Conservation (phyloP, 805 yeast genomes). For the Saccharomyces mikatae region DNA sequence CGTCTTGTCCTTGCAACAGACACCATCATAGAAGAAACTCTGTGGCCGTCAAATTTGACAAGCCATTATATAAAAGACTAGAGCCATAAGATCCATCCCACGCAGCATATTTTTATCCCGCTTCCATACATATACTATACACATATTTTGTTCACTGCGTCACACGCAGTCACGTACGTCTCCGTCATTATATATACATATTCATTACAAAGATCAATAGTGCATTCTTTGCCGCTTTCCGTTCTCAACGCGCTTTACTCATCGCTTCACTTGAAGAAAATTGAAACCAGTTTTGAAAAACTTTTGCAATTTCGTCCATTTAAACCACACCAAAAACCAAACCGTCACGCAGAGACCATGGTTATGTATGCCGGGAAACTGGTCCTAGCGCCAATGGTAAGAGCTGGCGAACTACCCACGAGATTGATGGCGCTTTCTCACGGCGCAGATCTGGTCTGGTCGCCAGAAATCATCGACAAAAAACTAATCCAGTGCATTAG, state of each 20-base stretch:
- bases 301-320: neutral
- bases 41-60: constrained; percentile 20
- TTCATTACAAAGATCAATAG: neutral
- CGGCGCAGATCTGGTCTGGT: constrained; percentile 96
- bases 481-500: constrained; percentile 68
- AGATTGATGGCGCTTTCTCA: constrained; percentile 68
- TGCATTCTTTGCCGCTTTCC: neutral
- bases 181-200: neutral
- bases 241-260: constrained; percentile 5
- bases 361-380: constrained; percentile 59
- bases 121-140: neutral
- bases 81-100: neutral
- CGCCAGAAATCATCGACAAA: constrained; percentile 87
- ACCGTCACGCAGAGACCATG: neutral
- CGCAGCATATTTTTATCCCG: neutral
- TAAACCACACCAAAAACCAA: neutral
- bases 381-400: constrained; percentile 93
- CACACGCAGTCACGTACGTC: neutral
- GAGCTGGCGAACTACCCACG: constrained; percentile 91
- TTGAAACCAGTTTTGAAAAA: neutral
- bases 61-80: constrained; percentile 8
- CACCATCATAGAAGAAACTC: constrained; percentile 29
- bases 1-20: constrained; percentile 15
- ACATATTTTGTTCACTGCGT: neutral
- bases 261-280: constrained; percentile 3